Percentiles rank a stretch among this genome's conserved stretches.
Evolutionary conservation across 176 grass and related monocot species (phyloP).

Genomic region (Zea mays): Zm-B73-REFERENCE-NAM-5.0 NC_050100.1:89335001-89335500

Average conservation of each 20-base stretch:
- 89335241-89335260: background rate
- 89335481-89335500: slow-evolving; percentile 34
- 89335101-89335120: background rate
- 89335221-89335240: background rate
- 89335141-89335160: slow-evolving; percentile 53
- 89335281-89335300: slow-evolving; percentile 10
- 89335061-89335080: slow-evolving; percentile 39
- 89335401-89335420: slow-evolving; percentile 54
- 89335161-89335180: slow-evolving; percentile 71
- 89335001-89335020: slow-evolving; percentile 88
- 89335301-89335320: slow-evolving; percentile 76
- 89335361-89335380: slow-evolving; percentile 72
- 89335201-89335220: slow-evolving; percentile 9
- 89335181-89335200: slow-evolving; percentile 79
- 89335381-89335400: slow-evolving; percentile 76
- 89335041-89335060: slow-evolving; percentile 69
- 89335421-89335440: background rate
- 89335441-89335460: background rate
- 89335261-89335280: slow-evolving; percentile 20
- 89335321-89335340: slow-evolving; percentile 69
- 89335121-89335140: slow-evolving; percentile 14
- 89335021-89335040: slow-evolving; percentile 86
- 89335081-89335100: background rate
- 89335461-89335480: slow-evolving; percentile 8
- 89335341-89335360: slow-evolving; percentile 88